Base-by-base conservation (phyloP, 75 land plant genomes). In the Picea glauca region DNA sequence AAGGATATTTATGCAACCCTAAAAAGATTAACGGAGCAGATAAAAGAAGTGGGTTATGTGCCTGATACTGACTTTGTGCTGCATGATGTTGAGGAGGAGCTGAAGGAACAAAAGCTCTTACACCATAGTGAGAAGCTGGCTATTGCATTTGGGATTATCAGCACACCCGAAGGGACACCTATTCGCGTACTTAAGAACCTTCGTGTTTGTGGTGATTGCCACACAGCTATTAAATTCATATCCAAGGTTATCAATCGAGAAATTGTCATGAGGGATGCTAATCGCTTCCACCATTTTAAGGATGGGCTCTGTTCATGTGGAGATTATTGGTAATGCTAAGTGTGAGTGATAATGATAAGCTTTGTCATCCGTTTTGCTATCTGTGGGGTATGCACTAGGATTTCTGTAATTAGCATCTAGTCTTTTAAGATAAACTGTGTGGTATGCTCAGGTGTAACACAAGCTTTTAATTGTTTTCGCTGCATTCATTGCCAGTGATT, bases 281-380 rank as follows among this genome's bases (percentile, higher is more conserved):
- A n/a, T n/a, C 18, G 63, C 9, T 61, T 18, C 7, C 63, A 61
- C 9, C 63, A 61, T n/a, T 61, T 61, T 61, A n/a, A 61, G 21
- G 21, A 61, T 61, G 63, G 63, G 21, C 21, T 61, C 3, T 61
- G 63, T n/a, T 61, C 63, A n/a, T 61, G 63, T 61, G 21, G 21
- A 18, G 63, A 61, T 61, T 61, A 18, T 6, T 61, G 63, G 63
- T 61, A n/a, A 61, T 61, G 63, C 21, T 17, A 0, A 5, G 63
- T 46, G 54, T 46, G 54, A 7, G 54, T 0, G 6, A 46, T 6
- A 46, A 46, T 46, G 54, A 46, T 46, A 46, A 46, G n/a, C 78
- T 30, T 58, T 86, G 20, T 43, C 87, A 58, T 86, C 84, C 82
- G 80, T 77, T 74, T 62, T 79, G 18, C 61, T 80, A 38, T 65